Percentiles rank a stretch among this genome's conserved stretches.
Conservation (phyloP, 2,329 filamentous ascomycete genomes). For the Atkinsonella hypoxylon region DNA sequence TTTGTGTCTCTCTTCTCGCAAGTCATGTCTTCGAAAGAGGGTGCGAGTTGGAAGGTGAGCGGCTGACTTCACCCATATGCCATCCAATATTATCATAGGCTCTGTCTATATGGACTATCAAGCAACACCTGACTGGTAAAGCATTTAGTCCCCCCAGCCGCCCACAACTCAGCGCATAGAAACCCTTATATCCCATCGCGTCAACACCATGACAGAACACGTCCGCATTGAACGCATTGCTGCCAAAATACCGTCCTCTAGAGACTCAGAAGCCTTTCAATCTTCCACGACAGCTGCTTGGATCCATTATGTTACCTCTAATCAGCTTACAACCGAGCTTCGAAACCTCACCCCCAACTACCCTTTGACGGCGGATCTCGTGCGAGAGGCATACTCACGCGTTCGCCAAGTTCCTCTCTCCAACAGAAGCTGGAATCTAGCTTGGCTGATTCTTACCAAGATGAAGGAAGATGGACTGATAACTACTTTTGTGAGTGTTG, state of each 20-base stretch:
- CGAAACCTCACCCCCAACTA: conserved; percentile 54
- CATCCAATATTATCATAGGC: not conserved
- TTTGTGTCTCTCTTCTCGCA: not conserved
- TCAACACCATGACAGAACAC: conserved; percentile 63
- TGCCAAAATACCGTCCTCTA: conserved; percentile 42
- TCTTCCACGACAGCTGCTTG: conserved; percentile 59
- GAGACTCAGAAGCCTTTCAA: conserved; percentile 46
- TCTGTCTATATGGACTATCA: not conserved
- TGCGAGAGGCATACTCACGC: conserved; percentile 52
- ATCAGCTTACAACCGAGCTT: conserved; percentile 60
- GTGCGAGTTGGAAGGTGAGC: conserved; percentile 1
- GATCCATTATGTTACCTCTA: conserved; percentile 58
- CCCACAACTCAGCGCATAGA: conserved; percentile 48
- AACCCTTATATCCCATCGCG: conserved; percentile 51
- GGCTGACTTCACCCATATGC: no score
- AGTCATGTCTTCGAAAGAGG: not conserved
- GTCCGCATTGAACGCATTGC: conserved; percentile 59
- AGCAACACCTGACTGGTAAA: not conserved
- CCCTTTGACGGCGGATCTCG: conserved; percentile 52
- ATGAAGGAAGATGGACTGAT: conserved; percentile 52
- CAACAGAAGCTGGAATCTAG: conserved; percentile 64
- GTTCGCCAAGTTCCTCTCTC: conserved; percentile 53
- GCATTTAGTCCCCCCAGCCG: conserved; percentile 27
- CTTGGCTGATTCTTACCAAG: conserved; percentile 58
- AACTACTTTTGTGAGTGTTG: conserved; percentile 44